Conservation (phyloP, 2,329 filamentous ascomycete species). For the Colletotrichum tamarilloi region DNA sequence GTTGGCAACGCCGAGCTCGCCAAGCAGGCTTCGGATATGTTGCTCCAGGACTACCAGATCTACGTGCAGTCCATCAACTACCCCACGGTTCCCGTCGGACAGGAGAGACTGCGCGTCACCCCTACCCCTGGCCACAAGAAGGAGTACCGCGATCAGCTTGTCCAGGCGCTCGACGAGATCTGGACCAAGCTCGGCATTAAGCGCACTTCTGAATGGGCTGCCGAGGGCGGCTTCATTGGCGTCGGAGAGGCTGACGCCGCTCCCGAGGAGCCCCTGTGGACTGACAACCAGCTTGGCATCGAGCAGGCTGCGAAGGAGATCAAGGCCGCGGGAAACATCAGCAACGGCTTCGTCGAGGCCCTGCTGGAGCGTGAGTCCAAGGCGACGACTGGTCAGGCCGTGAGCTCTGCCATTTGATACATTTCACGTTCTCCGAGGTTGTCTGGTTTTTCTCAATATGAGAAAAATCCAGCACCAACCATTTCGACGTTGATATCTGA, state of each 20-base stretch:
- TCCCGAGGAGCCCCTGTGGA: constrained; percentile 85
- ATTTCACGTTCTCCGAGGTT: constrained; percentile 8
- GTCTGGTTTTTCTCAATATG: neutral
- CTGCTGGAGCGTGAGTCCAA: constrained; percentile 67
- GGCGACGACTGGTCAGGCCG: constrained; percentile 43
- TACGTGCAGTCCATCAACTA: constrained; percentile 99
- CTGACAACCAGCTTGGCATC: constrained; percentile 85
- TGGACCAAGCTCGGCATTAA: constrained; percentile 92
- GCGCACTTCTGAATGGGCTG: constrained; percentile 91
- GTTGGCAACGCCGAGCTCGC: constrained; percentile 95
- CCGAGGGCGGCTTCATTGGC: constrained; percentile 92
- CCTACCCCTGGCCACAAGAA: constrained; percentile 92
- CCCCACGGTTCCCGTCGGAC: constrained; percentile 96
- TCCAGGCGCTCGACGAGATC: constrained; percentile 85
- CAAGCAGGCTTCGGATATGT: constrained; percentile 90
- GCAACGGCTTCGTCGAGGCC: constrained; percentile 63
- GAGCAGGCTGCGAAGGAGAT: constrained; percentile 73
- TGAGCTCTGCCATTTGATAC: constrained; percentile 41
- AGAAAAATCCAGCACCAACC: neutral
- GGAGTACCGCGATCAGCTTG: constrained; percentile 86
- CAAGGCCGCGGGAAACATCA: constrained; percentile 53
- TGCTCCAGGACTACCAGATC: constrained; percentile 89
- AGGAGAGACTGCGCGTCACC: constrained; percentile 95
- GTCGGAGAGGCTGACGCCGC: constrained; percentile 79
- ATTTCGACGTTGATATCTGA: constrained; percentile 27